Conservation (phyloP, 805 yeast species). For the Teunomyces atbi region DNA sequence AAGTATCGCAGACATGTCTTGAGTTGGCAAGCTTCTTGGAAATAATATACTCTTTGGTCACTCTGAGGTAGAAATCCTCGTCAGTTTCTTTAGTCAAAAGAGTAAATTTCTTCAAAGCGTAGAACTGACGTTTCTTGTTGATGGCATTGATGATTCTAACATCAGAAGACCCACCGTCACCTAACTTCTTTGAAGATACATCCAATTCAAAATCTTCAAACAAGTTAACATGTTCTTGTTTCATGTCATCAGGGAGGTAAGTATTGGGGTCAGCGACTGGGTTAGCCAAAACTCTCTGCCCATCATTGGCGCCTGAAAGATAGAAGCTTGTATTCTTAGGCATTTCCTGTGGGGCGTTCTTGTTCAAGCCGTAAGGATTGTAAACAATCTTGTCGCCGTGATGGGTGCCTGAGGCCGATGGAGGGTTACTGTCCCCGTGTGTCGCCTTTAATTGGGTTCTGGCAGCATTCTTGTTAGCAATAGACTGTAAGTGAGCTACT, state of each 20-base stretch:
- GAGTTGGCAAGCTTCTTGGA: conserved; percentile 54
- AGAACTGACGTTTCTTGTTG: conserved; percentile 44
- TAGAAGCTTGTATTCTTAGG: conserved; percentile 24
- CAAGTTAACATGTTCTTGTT: conserved; percentile 48
- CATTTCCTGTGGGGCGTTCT: conserved; percentile 19
- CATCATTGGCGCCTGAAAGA: conserved; percentile 33
- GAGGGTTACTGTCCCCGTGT: conserved; percentile 3
- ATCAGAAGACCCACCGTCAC: conserved; percentile 71
- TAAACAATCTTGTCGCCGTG: conserved; percentile 48
- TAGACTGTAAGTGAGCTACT: conserved; percentile 33
- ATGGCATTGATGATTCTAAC: conserved; percentile 47
- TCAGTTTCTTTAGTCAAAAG: conserved; percentile 62
- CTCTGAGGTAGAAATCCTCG: conserved; percentile 62
- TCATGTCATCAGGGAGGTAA: conserved; percentile 53
- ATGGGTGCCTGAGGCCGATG: conserved; percentile 5
- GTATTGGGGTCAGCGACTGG: conserved; percentile 69
- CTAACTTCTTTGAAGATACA: conserved; percentile 46
- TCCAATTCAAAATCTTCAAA: conserved; percentile 54
- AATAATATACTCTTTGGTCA: conserved; percentile 61
- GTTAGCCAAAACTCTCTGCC: conserved; percentile 50
- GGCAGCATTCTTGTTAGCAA: conserved; percentile 28
- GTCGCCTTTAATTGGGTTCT: conserved; percentile 15
- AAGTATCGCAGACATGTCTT: conserved; percentile 59
- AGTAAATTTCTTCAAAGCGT: conserved; percentile 65
- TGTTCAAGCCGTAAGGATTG: conserved; percentile 63